Conservation (phyloP, 768 basidiomycete species). For the Daedaleopsis sinensis region DNA sequence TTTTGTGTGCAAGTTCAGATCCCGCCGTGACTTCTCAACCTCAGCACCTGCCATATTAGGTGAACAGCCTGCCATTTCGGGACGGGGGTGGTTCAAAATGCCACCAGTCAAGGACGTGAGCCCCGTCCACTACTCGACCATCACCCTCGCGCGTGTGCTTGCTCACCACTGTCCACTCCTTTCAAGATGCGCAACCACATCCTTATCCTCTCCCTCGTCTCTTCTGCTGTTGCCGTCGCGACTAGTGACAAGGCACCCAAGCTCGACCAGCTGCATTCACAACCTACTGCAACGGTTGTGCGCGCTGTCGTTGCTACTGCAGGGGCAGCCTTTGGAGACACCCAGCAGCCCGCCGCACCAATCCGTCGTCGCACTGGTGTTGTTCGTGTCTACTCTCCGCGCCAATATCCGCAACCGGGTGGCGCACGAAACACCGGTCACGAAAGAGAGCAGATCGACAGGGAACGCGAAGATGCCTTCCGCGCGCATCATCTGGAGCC, state of each 20-base stretch:
- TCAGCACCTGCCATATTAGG: constrained; percentile 23
- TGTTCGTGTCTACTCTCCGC: background rate
- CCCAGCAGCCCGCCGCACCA: background rate
- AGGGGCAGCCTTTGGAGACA: background rate
- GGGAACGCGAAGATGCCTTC: background rate
- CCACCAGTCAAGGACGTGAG: too few relatives aligned
- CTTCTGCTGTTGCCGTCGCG: background rate
- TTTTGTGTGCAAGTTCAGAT: constrained; percentile 20
- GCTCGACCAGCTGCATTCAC: too few relatives aligned
- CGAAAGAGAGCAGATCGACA: background rate
- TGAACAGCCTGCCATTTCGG: constrained; percentile 7
- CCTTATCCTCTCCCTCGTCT: background rate
- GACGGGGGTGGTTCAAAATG: background rate
- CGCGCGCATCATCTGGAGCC: background rate
- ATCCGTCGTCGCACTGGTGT: background rate
- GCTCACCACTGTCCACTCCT: background rate
- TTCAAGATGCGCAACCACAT: background rate
- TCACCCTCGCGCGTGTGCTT: background rate
- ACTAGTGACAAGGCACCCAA: too few relatives aligned
- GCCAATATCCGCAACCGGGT: background rate
- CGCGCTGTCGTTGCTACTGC: too few relatives aligned
- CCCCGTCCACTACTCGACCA: too few relatives aligned
- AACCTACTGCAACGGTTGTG: too few relatives aligned
- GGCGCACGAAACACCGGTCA: too few relatives aligned
- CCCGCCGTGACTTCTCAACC: constrained; percentile 30